Conservation (phyloP, 495 filamentous ascomycete species). For the Neurospora pannonica region DNA sequence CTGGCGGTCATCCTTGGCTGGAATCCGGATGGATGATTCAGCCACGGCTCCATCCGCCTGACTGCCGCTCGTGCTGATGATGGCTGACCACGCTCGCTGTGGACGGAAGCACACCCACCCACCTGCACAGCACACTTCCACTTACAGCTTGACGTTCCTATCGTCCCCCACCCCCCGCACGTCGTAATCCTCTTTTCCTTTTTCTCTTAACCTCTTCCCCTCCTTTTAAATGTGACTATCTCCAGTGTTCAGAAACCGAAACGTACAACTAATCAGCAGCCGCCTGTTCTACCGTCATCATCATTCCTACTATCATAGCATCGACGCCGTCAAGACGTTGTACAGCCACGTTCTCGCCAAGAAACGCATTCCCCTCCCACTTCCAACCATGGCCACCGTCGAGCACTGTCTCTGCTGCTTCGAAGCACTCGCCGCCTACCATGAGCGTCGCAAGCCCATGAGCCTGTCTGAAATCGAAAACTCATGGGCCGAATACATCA, state of each 20-base stretch:
- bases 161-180: background rate
- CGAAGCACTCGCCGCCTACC: conserved; percentile 59
- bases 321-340: background rate
- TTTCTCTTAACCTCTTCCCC: background rate
- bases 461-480: conserved; percentile 57
- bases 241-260: background rate
- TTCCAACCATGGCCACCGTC: conserved; percentile 59
- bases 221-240: background rate
- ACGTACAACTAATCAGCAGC: background rate
- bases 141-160: background rate
- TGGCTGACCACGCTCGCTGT: background rate
- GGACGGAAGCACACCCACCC: background rate
- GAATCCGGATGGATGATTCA: background rate
- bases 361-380: background rate
- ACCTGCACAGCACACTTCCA: background rate
- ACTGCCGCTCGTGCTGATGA: background rate
- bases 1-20: background rate
- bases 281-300: background rate
- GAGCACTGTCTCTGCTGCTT: conserved; percentile 89
- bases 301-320: background rate
- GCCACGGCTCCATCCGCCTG: background rate
- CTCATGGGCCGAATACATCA: conserved; percentile 53
- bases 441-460: conserved; percentile 32
- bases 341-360: background rate
- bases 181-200: background rate